A percentile compares a stretch with the other conserved stretches of the same genome.
Evolutionary conservation across 345 rosid species (phyloP).

Genomic region (Tarenaya hassleriana): DNA sequence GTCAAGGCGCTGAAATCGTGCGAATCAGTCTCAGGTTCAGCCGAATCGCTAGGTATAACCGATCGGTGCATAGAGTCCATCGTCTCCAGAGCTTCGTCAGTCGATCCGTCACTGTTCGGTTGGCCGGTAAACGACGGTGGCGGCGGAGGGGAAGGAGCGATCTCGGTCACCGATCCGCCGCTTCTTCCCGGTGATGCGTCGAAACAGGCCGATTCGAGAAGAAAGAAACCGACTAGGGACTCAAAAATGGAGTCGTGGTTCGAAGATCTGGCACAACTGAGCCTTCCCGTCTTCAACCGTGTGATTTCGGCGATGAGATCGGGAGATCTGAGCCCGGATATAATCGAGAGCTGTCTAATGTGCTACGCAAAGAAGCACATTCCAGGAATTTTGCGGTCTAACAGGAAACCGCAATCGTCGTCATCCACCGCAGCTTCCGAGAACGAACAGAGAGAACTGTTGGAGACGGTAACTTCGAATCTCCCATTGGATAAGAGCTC

Average conservation of each 20-base stretch:
- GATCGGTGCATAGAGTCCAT: constrained; percentile 63
- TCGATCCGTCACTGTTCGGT: constrained; percentile 70
- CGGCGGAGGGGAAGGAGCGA: constrained; percentile 15
- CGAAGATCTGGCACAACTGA: constrained; percentile 60
- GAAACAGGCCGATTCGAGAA: constrained; percentile 45
- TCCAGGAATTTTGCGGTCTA: constrained; percentile 69
- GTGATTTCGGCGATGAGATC: constrained; percentile 58
- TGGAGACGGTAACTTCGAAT: constrained; percentile 56
- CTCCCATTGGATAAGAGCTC: constrained; percentile 59
- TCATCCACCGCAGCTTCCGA: constrained; percentile 43
- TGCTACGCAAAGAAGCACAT: constrained; percentile 69
- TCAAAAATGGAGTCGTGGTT: constrained; percentile 50
- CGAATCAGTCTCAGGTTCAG: constrained; percentile 42
- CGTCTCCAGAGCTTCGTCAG: constrained; percentile 53
- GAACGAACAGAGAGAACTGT: constrained; percentile 66
- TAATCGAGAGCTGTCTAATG: constrained; percentile 75
- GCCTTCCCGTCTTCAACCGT: constrained; percentile 44
- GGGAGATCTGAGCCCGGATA: constrained; percentile 48
- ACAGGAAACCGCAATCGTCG: constrained; percentile 52
- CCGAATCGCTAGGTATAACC: constrained; percentile 54
- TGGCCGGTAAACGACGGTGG: constrained; percentile 76
- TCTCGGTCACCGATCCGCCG: constrained; percentile 5
- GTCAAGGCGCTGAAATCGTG: constrained; percentile 75
- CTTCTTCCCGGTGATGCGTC: constrained; percentile 13
- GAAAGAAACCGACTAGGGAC: constrained; percentile 42